Base-by-base conservation (phyloP, 129 eudicot species). In the Rutidosis leptorrhynchoides region DNA sequence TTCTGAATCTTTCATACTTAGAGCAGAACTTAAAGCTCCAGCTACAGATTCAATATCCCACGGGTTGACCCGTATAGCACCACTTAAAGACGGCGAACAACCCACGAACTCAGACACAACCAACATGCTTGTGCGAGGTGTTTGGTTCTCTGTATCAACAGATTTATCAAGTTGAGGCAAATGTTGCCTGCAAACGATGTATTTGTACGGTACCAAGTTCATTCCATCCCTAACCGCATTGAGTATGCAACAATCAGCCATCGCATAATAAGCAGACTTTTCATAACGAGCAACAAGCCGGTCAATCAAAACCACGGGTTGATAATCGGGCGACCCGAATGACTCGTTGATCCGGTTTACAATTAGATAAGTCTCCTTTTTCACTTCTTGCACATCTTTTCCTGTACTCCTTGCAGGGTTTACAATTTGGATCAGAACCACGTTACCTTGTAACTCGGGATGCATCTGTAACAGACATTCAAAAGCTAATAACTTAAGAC, bases 361-460 rank as follows among this genome's bases (percentile, higher is more conserved):
- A 54, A 84, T 74, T 59, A 79, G 58, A 80, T 87, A 90, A 0
- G 97, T 87, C 62, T 90, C 97, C 71, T 74, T 81, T 43, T 64
- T 80, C 28, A 84, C 87, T 83, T 90, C 97, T 67, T 87, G 84
- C 15, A 90, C 95, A 61, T 90, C 97, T 70, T 87, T 87, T 27
- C 97, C 97, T 5, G 95, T 78, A 78, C 97, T 84, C 65, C 97
- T 81, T 16, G 93, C 97, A 27, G 97, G 97, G 66, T 90, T 90
- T 32, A 87, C 82, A 14, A 90, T 90, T 70, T 90, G 97, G 58
- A 90, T 66, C 52, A 90, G 61, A 51, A 90, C 95, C 15, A 84
- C 6, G 21, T 72, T 75, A 17, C 92, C 90, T 62, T 58, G 93
- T 16, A 85, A 72, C 33, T 25, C 49, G 1, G 70, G 72, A 23